These are phyloP conservation scores for Cyphellophora attinorum DNA, from an alignment of 2,329 filamentous ascomycete species.

Conservation along the genomic window DNA sequence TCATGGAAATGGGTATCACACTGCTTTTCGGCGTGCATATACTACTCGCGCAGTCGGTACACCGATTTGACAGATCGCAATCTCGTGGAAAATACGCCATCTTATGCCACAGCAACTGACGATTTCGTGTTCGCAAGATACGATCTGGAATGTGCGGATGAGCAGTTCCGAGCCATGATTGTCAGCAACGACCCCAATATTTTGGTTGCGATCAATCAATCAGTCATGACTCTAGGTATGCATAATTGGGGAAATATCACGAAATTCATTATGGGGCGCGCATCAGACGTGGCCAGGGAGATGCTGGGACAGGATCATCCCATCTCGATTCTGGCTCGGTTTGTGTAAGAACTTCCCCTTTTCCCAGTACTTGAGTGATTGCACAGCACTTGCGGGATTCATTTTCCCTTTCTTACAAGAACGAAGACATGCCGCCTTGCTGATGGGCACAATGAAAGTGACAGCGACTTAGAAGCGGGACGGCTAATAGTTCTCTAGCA, in stretches of 20 bases:
- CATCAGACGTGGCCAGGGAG: slow-evolving; percentile 9
- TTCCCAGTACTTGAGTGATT: too few relatives aligned
- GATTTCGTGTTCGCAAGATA: background rate
- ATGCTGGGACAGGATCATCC: slow-evolving; percentile 13
- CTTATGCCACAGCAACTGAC: background rate
- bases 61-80: background rate
- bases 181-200: slow-evolving; percentile 14
- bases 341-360: too few relatives aligned
- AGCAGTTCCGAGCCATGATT: slow-evolving; percentile 15
- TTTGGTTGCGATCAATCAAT: slow-evolving; percentile 13
- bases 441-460: too few relatives aligned
- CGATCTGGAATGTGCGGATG: slow-evolving; percentile 13
- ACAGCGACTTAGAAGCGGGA: slow-evolving; percentile 9
- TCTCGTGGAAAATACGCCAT: background rate
- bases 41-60: slow-evolving; percentile 5
- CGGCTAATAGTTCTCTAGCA: too few relatives aligned
- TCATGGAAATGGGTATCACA: slow-evolving; percentile 18
- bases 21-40: slow-evolving; percentile 19
- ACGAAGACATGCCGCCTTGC: too few relatives aligned
- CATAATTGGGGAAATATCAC: slow-evolving; percentile 16
- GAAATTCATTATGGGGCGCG: slow-evolving; percentile 11
- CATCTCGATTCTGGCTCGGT: slow-evolving; percentile 11
- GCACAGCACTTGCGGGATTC: too few relatives aligned
- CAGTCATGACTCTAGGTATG: slow-evolving; percentile 15
- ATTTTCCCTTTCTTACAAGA: too few relatives aligned